A percentile compares a stretch with the other conserved stretches of the same genome.
These are phyloP conservation scores for Exserohilum turcica DNA, from an alignment of 2,329 filamentous ascomycete genomes.

Conservation along the genomic window DNA sequence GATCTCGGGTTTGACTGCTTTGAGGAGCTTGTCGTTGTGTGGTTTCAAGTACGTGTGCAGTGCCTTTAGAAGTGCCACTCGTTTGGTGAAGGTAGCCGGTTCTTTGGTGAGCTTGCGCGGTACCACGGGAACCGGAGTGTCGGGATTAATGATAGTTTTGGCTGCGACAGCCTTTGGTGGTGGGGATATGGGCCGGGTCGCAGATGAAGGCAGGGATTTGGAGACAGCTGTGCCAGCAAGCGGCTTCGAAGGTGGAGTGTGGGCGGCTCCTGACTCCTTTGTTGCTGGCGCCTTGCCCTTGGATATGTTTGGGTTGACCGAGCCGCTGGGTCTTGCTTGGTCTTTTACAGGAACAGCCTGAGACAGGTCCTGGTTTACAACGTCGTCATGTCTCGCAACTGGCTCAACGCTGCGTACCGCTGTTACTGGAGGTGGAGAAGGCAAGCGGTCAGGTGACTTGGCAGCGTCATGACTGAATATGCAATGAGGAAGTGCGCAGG, in stretches of 20 bases:
- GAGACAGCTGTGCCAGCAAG: background rate
- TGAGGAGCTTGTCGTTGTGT: conserved; percentile 67
- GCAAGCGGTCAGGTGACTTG: conserved; percentile 6
- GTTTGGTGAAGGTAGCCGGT: conserved; percentile 46
- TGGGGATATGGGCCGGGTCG: conserved; percentile 40
- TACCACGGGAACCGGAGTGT: conserved; percentile 61
- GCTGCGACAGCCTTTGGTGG: conserved; percentile 27
- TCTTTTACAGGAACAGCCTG: background rate
- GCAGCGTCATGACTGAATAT: conserved; percentile 61
- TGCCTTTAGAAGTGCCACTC: conserved; percentile 57
- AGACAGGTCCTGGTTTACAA: conserved; percentile 11
- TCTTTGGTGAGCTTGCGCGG: conserved; percentile 66
- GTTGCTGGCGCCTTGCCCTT: conserved; percentile 17
- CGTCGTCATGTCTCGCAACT: conserved; percentile 35
- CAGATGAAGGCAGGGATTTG: conserved; percentile 27
- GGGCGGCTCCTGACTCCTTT: conserved; percentile 8
- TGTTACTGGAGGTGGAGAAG: conserved; percentile 4
- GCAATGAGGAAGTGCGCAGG: conserved; percentile 61
- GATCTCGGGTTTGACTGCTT: conserved; percentile 57
- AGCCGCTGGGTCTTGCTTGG: conserved; percentile 22
- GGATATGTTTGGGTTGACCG: conserved; percentile 31
- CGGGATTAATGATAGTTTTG: conserved; percentile 36
- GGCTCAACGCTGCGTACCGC: conserved; percentile 14
- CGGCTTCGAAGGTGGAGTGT: background rate
- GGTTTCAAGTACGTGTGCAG: conserved; percentile 69